Percentiles rank a stretch among this genome's conserved stretches.
phyloP scores from a whole-genome alignment of 495 filamentous ascomycete genomes.

The Apodospora peruviana region DNA sequence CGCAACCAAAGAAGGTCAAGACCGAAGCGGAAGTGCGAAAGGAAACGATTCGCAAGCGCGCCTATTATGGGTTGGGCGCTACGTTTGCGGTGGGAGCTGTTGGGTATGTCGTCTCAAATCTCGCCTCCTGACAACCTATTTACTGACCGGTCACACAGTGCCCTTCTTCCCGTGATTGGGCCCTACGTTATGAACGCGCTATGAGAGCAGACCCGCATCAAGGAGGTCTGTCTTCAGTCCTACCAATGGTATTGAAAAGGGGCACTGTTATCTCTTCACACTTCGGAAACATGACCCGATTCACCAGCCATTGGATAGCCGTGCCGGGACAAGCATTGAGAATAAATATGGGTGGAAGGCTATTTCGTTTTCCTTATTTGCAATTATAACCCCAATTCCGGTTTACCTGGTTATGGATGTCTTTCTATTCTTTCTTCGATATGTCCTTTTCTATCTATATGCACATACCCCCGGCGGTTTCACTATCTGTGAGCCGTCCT shows the following conservation, averaged over 20 bases:
- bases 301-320: no score
- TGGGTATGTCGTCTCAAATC: conserved; percentile 61
- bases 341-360: conserved; percentile 7
- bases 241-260: neutral
- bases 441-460: neutral
- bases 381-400: neutral
- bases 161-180: conserved; percentile 42
- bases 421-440: conserved; percentile 2
- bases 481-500: neutral
- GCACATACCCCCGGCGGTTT: neutral
- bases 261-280: no score
- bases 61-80: conserved; percentile 76
- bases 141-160: conserved; percentile 20
- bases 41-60: conserved; percentile 75
- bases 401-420: no score
- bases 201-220: conserved; percentile 11
- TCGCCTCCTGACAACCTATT: neutral
- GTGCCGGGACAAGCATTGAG: no score
- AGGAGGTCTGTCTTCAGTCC: conserved; percentile 2
- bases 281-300: no score
- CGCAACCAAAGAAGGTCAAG: conserved; percentile 66
- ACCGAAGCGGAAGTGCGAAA: conserved; percentile 71
- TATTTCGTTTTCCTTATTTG: neutral
- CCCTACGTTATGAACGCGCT: conserved; percentile 50
- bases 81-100: conserved; percentile 61